phyloP scores from a whole-genome alignment of 2,329 filamentous ascomycete species.

The Xylaria sp. region DNA sequence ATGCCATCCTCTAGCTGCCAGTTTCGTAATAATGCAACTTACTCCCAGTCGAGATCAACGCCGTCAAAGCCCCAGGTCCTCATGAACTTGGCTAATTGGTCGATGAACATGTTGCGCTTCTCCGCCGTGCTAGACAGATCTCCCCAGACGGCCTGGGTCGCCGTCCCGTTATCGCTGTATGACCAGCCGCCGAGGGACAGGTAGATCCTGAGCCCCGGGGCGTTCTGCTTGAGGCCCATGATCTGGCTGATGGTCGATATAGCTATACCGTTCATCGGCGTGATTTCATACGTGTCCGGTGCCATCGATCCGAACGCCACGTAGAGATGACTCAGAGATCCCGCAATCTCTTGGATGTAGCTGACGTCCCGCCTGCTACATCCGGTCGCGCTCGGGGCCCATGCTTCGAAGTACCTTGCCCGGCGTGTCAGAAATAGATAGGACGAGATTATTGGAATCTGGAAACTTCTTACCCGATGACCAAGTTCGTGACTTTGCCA shows the following conservation, averaged over 20 bases:
- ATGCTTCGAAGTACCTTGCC: too few species aligned
- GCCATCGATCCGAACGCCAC: conserved; percentile 28
- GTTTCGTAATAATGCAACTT: conserved; percentile 8
- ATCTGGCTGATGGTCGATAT: conserved; percentile 24
- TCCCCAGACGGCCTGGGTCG: conserved; percentile 22
- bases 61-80: conserved; percentile 30
- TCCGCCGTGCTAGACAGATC: conserved; percentile 6
- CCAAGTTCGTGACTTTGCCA: too few species aligned
- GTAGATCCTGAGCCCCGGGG: conserved; percentile 21
- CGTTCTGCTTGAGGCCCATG: conserved; percentile 48
- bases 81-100: conserved; percentile 28
- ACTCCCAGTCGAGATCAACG: conserved; percentile 37
- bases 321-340: conserved; percentile 26
- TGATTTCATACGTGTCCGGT: conserved; percentile 27
- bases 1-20: background rate
- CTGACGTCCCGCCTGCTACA: conserved; percentile 17
- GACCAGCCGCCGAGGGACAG: conserved; percentile 30
- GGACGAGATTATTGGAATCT: too few species aligned
- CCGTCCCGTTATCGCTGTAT: conserved; percentile 25
- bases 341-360: conserved; percentile 25
- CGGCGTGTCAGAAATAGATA: too few species aligned
- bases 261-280: conserved; percentile 26
- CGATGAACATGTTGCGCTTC: conserved; percentile 23
- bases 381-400: too few species aligned
- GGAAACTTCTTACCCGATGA: too few species aligned